Conservation (phyloP, 345 rosid genomes). For the Psidium friedrichsthalianum region DNA sequence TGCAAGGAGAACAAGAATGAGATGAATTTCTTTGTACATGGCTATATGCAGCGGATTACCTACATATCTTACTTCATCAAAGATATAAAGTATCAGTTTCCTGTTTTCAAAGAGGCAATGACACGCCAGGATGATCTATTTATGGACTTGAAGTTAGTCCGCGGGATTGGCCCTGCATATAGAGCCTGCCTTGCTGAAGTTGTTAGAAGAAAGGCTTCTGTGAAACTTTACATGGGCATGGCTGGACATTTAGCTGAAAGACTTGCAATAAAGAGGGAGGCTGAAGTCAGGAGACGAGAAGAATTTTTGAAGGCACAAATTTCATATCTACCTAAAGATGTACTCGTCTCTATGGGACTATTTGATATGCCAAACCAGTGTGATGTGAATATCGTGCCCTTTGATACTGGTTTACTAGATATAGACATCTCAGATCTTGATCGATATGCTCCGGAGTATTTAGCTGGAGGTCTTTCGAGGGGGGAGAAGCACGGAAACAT, state of each 20-base stretch:
- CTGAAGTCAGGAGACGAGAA: slow-evolving; percentile 83
- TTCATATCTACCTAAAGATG: slow-evolving; percentile 58
- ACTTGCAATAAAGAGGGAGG: slow-evolving; percentile 86
- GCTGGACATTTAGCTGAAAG: slow-evolving; percentile 96
- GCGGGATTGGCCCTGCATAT: slow-evolving; percentile 83
- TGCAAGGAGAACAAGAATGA: slow-evolving; percentile 81
- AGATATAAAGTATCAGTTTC: slow-evolving; percentile 87
- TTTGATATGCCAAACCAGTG: slow-evolving; percentile 85
- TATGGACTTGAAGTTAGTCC: slow-evolving; percentile 57
- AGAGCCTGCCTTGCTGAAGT: slow-evolving; percentile 97
- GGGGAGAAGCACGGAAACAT: slow-evolving; percentile 37
- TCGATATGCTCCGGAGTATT: slow-evolving; percentile 76
- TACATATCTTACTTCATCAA: slow-evolving; percentile 57
- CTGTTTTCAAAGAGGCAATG: slow-evolving; percentile 95
- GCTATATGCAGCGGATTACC: slow-evolving; percentile 72
- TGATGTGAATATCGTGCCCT: slow-evolving; percentile 84
- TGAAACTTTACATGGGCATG: slow-evolving; percentile 98
- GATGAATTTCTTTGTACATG: slow-evolving; percentile 79
- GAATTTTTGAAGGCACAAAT: slow-evolving; percentile 69
- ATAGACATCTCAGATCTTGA: slow-evolving; percentile 72
- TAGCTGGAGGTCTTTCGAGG: slow-evolving; percentile 40
- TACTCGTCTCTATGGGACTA: slow-evolving; percentile 80
- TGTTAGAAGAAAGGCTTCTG: slow-evolving; percentile 81
- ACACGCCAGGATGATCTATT: slow-evolving; percentile 64
- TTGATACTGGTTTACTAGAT: slow-evolving; percentile 65